A percentile compares a stretch with the other conserved stretches of the same genome.
Evolutionary conservation across 1,284 basidiomycete species (phyloP).

Genomic region (Meripilus lineatus): DNA sequence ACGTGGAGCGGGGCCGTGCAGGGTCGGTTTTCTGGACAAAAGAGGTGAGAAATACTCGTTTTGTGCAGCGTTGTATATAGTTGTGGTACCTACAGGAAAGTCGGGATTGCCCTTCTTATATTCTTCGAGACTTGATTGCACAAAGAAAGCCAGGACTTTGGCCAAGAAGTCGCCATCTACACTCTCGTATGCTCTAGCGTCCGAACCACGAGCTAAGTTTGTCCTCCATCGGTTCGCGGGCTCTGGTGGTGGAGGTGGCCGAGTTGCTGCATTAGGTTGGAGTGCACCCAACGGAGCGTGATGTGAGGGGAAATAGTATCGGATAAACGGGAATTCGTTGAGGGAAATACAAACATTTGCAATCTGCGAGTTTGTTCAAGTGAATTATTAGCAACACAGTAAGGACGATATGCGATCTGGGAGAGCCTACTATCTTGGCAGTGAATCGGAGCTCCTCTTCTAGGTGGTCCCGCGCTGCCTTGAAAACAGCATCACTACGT

Average conservation of each 20-base stretch:
- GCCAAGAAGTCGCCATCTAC: conserved; percentile 70
- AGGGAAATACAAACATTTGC: conserved; percentile 88
- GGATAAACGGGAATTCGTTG: conserved; percentile 91
- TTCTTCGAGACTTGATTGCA: conserved; percentile 81
- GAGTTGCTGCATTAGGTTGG: conserved; percentile 55
- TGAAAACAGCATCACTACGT: conserved; percentile 57
- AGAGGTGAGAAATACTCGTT: no score
- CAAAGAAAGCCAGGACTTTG: conserved; percentile 76
- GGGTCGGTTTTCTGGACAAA: conserved; percentile 72
- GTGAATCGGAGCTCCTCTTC: conserved; percentile 82
- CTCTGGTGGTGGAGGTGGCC: conserved; percentile 54
- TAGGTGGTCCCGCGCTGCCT: conserved; percentile 58
- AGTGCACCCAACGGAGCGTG: conserved; percentile 87
- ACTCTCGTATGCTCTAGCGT: conserved; percentile 59
- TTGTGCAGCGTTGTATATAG: no score
- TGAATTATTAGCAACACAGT: background rate
- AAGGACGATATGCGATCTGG: background rate
- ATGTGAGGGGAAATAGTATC: conserved; percentile 86
- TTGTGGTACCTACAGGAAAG: conserved; percentile 75
- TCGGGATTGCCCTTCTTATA: conserved; percentile 82
- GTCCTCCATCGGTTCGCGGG: conserved; percentile 64
- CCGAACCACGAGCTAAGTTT: conserved; percentile 62
- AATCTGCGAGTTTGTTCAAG: conserved; percentile 47
- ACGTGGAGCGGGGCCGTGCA: conserved; percentile 69
- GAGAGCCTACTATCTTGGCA: conserved; percentile 53